Conservation (phyloP, 306 rosid genomes). For the Citrullus amarus region DNA sequence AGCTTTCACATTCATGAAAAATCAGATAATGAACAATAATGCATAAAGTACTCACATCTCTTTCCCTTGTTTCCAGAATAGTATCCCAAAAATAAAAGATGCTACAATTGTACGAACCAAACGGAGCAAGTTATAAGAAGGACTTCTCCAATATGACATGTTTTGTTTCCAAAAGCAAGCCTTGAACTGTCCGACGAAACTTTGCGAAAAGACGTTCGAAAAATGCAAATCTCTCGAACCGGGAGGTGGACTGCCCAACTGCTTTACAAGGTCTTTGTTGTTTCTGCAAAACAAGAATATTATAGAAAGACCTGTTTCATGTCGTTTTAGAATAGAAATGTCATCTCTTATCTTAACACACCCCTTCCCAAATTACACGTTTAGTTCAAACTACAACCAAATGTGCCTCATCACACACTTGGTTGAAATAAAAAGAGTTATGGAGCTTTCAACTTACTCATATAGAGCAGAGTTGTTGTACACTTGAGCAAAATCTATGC, state of each 20-base stretch:
- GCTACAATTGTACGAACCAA: conserved; percentile 11
- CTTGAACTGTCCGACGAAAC: conserved; percentile 24
- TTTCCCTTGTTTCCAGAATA: conserved; percentile 29
- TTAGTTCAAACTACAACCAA: background rate
- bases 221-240: conserved; percentile 31
- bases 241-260: conserved; percentile 16
- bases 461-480: conserved; percentile 28
- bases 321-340: background rate
- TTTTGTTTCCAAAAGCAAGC: conserved; percentile 33
- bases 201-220: conserved; percentile 23
- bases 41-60: conserved; percentile 19
- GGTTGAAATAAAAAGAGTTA: background rate
- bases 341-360: background rate
- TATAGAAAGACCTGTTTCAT: background rate
- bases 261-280: conserved; percentile 16
- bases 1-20: background rate
- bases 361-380: background rate
- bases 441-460: conserved; percentile 14
- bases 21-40: background rate
- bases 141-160: conserved; percentile 39
- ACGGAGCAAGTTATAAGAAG: conserved; percentile 28
- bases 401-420: background rate
- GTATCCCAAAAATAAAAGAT: conserved; percentile 20
- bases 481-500: conserved; percentile 26
- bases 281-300: conserved; percentile 2